A percentile compares a stretch with the other conserved stretches of the same genome.
These are phyloP conservation scores for Vitis cinerea DNA, from an alignment of 164 flowering plant genomes.

Conservation along the genomic window DNA sequence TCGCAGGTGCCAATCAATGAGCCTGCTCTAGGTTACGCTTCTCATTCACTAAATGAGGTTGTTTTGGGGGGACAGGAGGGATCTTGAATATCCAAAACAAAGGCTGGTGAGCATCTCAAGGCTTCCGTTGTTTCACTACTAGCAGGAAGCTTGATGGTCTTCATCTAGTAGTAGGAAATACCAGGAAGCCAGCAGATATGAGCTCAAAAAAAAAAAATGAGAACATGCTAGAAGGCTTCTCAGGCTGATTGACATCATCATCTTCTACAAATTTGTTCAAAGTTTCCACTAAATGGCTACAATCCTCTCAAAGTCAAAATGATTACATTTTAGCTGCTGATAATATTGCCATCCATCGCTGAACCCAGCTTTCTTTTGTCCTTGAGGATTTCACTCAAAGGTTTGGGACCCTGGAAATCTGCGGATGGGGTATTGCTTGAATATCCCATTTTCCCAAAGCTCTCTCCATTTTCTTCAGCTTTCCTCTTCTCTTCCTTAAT, in stretches of 20 bases:
- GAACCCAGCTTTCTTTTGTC: slow-evolving; percentile 30
- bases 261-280: slow-evolving; percentile 10
- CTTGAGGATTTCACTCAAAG: slow-evolving; percentile 51
- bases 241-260: slow-evolving; percentile 13
- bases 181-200: slow-evolving; percentile 1
- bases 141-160: not conserved
- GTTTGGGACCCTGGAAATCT: slow-evolving; percentile 58
- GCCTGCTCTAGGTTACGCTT: slow-evolving; percentile 5
- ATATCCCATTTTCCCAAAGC: slow-evolving; percentile 10
- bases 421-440: slow-evolving; percentile 4
- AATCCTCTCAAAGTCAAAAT: slow-evolving; percentile 5
- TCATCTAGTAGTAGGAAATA: not conserved
- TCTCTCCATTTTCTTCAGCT: slow-evolving; percentile 23
- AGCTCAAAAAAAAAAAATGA: slow-evolving; percentile 7
- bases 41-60: not conserved
- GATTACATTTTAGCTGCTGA: slow-evolving; percentile 7
- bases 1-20: not conserved
- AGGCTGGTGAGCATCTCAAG: not conserved
- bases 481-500: slow-evolving; percentile 58
- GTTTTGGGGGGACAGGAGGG: not conserved
- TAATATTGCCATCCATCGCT: slow-evolving; percentile 9
- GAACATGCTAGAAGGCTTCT: slow-evolving; percentile 23
- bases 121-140: too few species aligned
- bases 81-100: not conserved
- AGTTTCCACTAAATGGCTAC: slow-evolving; percentile 5